Conservation (phyloP, 2,329 filamentous ascomycete species). For the Endocalyx cinctus region DNA sequence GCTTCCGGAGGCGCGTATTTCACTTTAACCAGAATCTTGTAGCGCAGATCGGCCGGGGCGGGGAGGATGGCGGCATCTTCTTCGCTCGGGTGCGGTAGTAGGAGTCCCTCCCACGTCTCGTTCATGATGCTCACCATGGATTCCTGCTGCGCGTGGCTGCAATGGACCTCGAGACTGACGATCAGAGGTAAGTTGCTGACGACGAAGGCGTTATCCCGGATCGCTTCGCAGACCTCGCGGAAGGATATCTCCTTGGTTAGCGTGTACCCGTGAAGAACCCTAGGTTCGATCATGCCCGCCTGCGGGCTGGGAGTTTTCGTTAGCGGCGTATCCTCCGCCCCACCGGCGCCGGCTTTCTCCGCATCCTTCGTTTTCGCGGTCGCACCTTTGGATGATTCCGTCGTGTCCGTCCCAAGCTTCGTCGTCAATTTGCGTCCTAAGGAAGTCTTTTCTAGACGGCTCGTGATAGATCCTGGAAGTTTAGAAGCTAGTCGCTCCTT, state of each 20-base stretch:
- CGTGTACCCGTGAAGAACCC: slow-evolving; percentile 84
- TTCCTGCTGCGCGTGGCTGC: slow-evolving; percentile 72
- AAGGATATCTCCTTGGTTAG: slow-evolving; percentile 86
- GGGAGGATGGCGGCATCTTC: slow-evolving; percentile 51
- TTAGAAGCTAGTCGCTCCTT: slow-evolving; percentile 62
- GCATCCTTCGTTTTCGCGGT: slow-evolving; percentile 2
- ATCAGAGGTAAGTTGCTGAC: slow-evolving; percentile 79
- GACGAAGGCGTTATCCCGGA: slow-evolving; percentile 73
- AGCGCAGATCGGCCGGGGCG: slow-evolving; percentile 62
- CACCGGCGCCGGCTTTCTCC: slow-evolving; percentile 1
- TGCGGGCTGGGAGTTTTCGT: slow-evolving; percentile 20
- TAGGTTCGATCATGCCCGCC: slow-evolving; percentile 55
- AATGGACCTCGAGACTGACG: slow-evolving; percentile 90
- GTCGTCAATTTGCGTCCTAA: slow-evolving; percentile 35
- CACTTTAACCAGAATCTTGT: slow-evolving; percentile 82
- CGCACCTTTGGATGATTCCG: slow-evolving; percentile 1
- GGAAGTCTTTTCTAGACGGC: slow-evolving; percentile 45
- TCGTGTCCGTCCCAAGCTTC: too few species aligned
- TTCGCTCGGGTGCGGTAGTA: slow-evolving; percentile 57
- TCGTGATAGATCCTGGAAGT: slow-evolving; percentile 38
- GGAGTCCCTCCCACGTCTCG: slow-evolving; percentile 69
- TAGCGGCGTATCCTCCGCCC: slow-evolving; percentile 6
- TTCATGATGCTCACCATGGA: slow-evolving; percentile 91
- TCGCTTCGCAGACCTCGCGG: slow-evolving; percentile 75
- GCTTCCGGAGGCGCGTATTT: slow-evolving; percentile 55